A percentile compares a stretch with the other conserved stretches of the same genome.
phyloP scores from a whole-genome alignment of 106 monocot genomes.

The Dendrobium nobile region DNA sequence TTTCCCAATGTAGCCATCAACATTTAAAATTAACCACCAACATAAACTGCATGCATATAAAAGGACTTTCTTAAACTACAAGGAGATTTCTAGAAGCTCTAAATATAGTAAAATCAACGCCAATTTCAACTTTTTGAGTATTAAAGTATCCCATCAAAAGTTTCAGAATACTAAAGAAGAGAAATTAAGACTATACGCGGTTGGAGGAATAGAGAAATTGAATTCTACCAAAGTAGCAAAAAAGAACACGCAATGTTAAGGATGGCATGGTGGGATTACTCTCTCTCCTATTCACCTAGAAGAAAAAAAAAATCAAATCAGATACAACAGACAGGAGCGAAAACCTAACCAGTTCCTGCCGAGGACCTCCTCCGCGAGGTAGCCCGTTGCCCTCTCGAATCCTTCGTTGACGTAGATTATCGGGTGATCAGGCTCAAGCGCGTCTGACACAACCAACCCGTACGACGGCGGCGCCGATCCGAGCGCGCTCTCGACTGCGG shows the following conservation, averaged over 20 bases:
- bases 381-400: slow-evolving; percentile 84
- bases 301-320: not conserved
- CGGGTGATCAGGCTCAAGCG: slow-evolving; percentile 73
- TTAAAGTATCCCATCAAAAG: not conserved
- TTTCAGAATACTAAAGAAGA: not conserved
- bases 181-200: not conserved
- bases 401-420: slow-evolving; percentile 86
- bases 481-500: slow-evolving; percentile 15
- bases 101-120: not conserved
- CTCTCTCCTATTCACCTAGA: not conserved
- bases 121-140: not conserved
- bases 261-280: not conserved
- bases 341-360: slow-evolving; percentile 82
- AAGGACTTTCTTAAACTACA: not conserved
- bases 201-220: not conserved
- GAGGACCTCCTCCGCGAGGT: slow-evolving; percentile 85
- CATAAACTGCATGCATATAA: not conserved
- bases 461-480: slow-evolving; percentile 37
- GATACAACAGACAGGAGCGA: not conserved
- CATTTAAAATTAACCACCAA: not conserved
- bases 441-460: slow-evolving; percentile 81
- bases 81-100: too few relatives aligned
- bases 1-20: not conserved
- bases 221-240: not conserved
- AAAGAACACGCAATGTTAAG: not conserved